phyloP scores from a whole-genome alignment of 106 monocot genomes.

The Triglochin maritima region DNA sequence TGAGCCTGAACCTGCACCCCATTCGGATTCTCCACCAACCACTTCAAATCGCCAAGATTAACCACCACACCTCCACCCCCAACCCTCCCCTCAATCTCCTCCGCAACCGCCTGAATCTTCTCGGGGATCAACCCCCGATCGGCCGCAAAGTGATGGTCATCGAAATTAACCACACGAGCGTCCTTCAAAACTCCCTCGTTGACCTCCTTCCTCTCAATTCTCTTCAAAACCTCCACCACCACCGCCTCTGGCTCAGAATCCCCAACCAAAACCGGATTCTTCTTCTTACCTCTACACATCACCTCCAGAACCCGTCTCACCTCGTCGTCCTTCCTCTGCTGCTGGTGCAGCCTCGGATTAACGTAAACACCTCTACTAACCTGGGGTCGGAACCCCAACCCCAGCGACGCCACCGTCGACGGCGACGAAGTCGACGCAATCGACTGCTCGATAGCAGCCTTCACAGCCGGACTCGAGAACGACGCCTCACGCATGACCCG shows the following conservation, averaged over 20 bases:
- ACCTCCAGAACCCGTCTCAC: slow-evolving; percentile 19
- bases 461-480: slow-evolving; percentile 67
- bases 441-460: slow-evolving; percentile 50
- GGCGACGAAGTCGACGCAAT: slow-evolving; percentile 22
- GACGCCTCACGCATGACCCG: slow-evolving; percentile 83
- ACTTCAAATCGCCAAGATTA: slow-evolving; percentile 75
- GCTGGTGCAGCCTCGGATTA: slow-evolving; percentile 14
- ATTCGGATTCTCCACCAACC: slow-evolving; percentile 37
- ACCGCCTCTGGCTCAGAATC: slow-evolving; percentile 38
- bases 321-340: not conserved
- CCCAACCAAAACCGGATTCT: slow-evolving; percentile 67
- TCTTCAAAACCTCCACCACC: slow-evolving; percentile 27
- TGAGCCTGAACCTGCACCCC: not conserved
- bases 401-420: not conserved
- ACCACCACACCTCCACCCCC: slow-evolving; percentile 33
- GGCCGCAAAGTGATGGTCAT: slow-evolving; percentile 9
- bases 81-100: slow-evolving; percentile 18
- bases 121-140: slow-evolving; percentile 19
- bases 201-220: slow-evolving; percentile 27
- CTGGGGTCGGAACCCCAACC: slow-evolving; percentile 2
- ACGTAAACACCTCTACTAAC: slow-evolving; percentile 10
- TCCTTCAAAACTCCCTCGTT: slow-evolving; percentile 4
- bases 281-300: slow-evolving; percentile 28
- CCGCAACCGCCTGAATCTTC: too few relatives aligned
- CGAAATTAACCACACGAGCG: slow-evolving; percentile 24